These are phyloP conservation scores for Penicillium bovifimosum DNA, from an alignment of 495 filamentous ascomycete species.

Conservation along the genomic window DNA sequence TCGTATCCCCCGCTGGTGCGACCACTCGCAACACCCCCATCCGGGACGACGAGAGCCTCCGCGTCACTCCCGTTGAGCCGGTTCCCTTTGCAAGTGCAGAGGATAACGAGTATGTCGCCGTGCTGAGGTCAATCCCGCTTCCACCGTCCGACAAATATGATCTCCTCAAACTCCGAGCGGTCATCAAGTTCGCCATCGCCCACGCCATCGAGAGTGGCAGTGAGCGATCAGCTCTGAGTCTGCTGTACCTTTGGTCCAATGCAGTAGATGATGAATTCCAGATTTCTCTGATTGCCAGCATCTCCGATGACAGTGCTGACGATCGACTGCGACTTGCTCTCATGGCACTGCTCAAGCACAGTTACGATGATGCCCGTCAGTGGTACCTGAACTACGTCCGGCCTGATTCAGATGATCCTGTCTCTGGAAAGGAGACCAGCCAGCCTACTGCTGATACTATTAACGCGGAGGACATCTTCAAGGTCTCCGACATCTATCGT, in stretches of 20 bases:
- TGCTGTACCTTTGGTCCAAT: conserved; percentile 21
- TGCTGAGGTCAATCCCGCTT: conserved; percentile 11
- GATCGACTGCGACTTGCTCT: conserved; percentile 10
- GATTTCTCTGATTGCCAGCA: conserved; percentile 18
- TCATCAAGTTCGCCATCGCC: conserved; percentile 13
- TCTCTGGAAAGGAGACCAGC: conserved; percentile 39
- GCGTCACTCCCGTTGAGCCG: background rate
- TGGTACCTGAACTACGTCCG: conserved; percentile 13
- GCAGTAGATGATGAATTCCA: conserved; percentile 17
- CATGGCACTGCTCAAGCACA: conserved; percentile 11
- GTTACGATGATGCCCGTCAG: conserved; percentile 6
- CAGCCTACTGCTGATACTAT: conserved; percentile 39
- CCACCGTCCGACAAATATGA: conserved; percentile 14
- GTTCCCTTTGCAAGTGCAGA: background rate
- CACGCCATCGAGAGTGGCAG: background rate
- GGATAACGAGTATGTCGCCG: conserved; percentile 2
- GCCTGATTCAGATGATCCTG: background rate
- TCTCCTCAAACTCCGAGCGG: conserved; percentile 7
- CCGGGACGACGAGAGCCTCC: background rate
- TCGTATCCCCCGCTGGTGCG: background rate
- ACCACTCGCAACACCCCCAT: conserved; percentile 3
- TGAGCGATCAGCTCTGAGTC: conserved; percentile 7
- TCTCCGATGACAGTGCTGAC: background rate
- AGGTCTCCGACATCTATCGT: conserved; percentile 21
- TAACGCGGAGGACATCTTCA: conserved; percentile 24